Base-by-base conservation (phyloP, 1,139 yeast species). In the Suhomyces yuchorum region DNA sequence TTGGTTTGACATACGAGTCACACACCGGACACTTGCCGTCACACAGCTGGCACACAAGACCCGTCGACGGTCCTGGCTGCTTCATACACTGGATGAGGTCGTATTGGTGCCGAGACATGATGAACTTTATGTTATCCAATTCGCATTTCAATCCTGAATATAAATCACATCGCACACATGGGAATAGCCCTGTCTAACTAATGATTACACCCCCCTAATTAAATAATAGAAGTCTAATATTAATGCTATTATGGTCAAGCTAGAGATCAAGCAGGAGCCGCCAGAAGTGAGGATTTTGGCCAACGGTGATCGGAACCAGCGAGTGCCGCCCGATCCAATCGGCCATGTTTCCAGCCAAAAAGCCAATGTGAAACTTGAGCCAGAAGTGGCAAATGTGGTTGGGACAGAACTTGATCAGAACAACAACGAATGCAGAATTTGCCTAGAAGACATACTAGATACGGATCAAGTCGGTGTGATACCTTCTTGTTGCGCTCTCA, bases 1-100 rank as follows among this genome's bases (percentile, higher is more conserved):
- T 78, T 1, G 96, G 92, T 51, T 87, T 83, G 11, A 90, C 97
- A 55, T 78, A 81, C 1, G 96, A 87, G 62, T 91, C 98, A 66
- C 99, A 92, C 1, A 83, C 74, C 2, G 97, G 97, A 61, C 99
- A 92, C 54, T 85, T 77, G 1, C 97, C 98, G 61, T 92, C 97
- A 65, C 99, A 92, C 64, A 80, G 87, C 35, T 81, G 82, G 61
- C 99, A 92, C 8, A 92, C 74, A 48, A 76, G 69, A 0, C 96
- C 97, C 6, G 81, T 65, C 28, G 71, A 67, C 0, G 82, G 78
- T 1, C 98, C 97, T 1, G 97, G 91, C 59, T 84, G 96, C 61
- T 87, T 88, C 78, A 88, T 74, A 63, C 98, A 92, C 71, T 87
- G 85, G 3, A 88, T 81, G 32, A 92, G 76, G 64, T 92, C 98